Base-by-base conservation (phyloP, 805 yeast genomes). In the Hanseniaspora lindneri region DNA sequence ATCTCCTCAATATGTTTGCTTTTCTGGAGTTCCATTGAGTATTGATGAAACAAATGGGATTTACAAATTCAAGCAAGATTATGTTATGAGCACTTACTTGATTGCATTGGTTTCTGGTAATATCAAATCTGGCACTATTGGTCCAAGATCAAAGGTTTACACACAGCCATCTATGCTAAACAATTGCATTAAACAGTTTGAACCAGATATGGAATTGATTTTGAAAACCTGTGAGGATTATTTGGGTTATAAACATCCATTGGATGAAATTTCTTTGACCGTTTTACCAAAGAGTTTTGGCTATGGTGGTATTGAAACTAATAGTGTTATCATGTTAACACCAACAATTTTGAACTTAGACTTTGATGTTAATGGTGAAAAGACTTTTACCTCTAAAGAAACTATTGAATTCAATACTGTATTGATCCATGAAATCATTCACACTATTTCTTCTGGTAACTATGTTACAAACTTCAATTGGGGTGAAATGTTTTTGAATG, bases 221-320 rank as follows among this genome's bases (percentile, higher is more conserved):
- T 78, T 87, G 53, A 62, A 73, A 57, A 73, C 82, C 16, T 94
- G 95, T 9, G 96, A 87, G 63, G 66, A 71, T 23, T 57, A 61
- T 37, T 66, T 84, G 39, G 79, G 84, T 16, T 84, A 80, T 58
- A 74, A 77, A 2, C 87, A 87, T 63, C 92, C 84, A 58, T 87
- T 95, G 95, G 73, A 75, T 50, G 78, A 77, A 33, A 87, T 81
- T 62, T 88, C 86, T 59, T 82, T 85, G 27, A 69, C 87, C 35
- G 78, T 87, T 28, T 74, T 86, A 54, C 95, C 94, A 2, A 74
- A 79, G 48, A 75, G 77, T 2, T 76, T 75, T 65, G 94, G 95
- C 2, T 87, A 83, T 58, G 95, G 95, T 53, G 96, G 96, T 48
- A 87, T 87, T 95, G 95, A 87, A 66, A 84, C 85, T 59, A 94